phyloP scores from a whole-genome alignment of 345 rosid genomes.

The Citrus trifoliata region DNA sequence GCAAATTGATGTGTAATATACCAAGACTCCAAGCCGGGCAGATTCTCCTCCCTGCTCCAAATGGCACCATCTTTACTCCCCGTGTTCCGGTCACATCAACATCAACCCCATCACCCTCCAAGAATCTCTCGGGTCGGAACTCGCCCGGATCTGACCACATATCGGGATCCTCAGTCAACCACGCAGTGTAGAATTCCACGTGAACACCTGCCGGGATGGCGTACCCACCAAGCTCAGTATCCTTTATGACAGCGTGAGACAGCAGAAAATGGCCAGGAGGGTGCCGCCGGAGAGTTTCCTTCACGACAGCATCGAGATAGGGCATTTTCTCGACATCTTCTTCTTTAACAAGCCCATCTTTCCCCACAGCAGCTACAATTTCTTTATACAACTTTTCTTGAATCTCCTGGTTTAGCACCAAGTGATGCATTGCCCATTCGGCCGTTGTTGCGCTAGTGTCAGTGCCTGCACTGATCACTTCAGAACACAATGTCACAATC shows the following conservation, averaged over 20 bases:
- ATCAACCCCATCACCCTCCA: slow-evolving; percentile 71
- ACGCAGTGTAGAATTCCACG: slow-evolving; percentile 93
- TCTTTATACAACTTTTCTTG: slow-evolving; percentile 71
- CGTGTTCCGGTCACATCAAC: slow-evolving; percentile 86
- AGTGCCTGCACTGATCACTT: slow-evolving; percentile 83
- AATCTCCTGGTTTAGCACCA: slow-evolving; percentile 60
- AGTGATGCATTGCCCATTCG: slow-evolving; percentile 79
- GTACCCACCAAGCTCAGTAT: slow-evolving; percentile 76
- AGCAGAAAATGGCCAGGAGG: slow-evolving; percentile 93
- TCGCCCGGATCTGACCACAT: slow-evolving; percentile 68
- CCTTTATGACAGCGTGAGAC: slow-evolving; percentile 65
- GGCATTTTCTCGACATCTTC: slow-evolving; percentile 70
- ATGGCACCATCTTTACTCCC: slow-evolving; percentile 75
- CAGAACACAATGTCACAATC: slow-evolving; percentile 82
- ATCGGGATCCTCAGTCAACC: slow-evolving; percentile 83
- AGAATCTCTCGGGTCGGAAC: slow-evolving; percentile 82
- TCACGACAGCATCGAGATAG: slow-evolving; percentile 65
- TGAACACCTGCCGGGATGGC: slow-evolving; percentile 56
- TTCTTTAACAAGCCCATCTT: slow-evolving; percentile 52
- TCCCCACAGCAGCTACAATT: slow-evolving; percentile 53
- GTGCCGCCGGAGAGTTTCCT: slow-evolving; percentile 90
- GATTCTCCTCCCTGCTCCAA: slow-evolving; percentile 90
- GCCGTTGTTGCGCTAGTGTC: slow-evolving; percentile 82
- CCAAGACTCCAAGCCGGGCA: slow-evolving; percentile 93
- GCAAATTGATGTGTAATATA: slow-evolving; percentile 54